Evolutionary conservation across 1,139 yeast genomes (phyloP).

Genomic region (Sugiyamaella neomexicana): DNA sequence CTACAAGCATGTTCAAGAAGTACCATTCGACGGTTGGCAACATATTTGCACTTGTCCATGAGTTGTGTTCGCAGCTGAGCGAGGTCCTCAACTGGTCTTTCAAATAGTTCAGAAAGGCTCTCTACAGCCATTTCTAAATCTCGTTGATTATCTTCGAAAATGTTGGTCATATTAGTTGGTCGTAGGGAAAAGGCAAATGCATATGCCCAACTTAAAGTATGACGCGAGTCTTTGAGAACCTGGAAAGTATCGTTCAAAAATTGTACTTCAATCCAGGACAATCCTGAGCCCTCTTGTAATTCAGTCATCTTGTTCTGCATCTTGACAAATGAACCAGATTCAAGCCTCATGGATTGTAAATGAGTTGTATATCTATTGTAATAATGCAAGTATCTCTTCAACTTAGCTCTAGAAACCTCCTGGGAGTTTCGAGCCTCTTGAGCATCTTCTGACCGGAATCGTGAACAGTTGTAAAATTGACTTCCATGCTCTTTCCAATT

Average conservation of each 20-base stretch:
- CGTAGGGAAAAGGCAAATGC: conserved; percentile 73
- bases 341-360: conserved; percentile 74
- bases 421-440: conserved; percentile 40
- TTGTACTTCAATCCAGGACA: conserved; percentile 90
- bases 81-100: conserved; percentile 39
- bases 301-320: conserved; percentile 65
- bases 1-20: conserved; percentile 40
- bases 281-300: conserved; percentile 61
- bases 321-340: conserved; percentile 58
- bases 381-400: conserved; percentile 73
- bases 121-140: conserved; percentile 75
- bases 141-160: conserved; percentile 75
- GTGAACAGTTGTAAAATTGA: conserved; percentile 65
- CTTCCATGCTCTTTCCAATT: conserved; percentile 75
- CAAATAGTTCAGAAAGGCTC: conserved; percentile 68
- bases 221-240: conserved; percentile 66
- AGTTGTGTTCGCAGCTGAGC: conserved; percentile 37
- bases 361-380: conserved; percentile 76
- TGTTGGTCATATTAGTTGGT: conserved; percentile 45
- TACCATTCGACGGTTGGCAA: conserved; percentile 38
- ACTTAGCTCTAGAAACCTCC: conserved; percentile 43
- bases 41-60: conserved; percentile 43
- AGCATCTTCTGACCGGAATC: conserved; percentile 50
- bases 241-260: conserved; percentile 73
- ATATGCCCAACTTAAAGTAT: conserved; percentile 87